Percentiles rank a stretch among this genome's conserved stretches.
These are phyloP conservation scores for Dothistroma pini DNA, from an alignment of 2,329 filamentous ascomycete genomes.

Conservation along the genomic window DNA sequence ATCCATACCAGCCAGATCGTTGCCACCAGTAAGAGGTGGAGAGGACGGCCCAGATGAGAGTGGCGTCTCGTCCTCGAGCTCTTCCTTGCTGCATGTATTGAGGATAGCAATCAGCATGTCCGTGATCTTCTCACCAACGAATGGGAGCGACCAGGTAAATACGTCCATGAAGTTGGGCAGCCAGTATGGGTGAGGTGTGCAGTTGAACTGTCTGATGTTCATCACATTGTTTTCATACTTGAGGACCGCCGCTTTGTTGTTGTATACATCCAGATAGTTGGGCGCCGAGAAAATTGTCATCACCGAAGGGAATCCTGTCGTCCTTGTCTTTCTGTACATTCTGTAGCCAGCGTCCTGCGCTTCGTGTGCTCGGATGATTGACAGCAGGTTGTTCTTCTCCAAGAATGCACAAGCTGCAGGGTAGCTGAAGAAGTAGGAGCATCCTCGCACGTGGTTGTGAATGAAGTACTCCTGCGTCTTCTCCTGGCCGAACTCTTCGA, in stretches of 20 bases:
- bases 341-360: constrained; percentile 97
- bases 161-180: constrained; percentile 99
- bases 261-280: constrained; percentile 98
- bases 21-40: constrained; percentile 57
- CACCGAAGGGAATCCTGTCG: constrained; percentile 96
- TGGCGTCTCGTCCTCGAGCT: constrained; percentile 84
- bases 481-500: constrained; percentile 98
- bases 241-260: constrained; percentile 98
- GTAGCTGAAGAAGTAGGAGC: constrained; percentile 99
- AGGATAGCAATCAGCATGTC: constrained; percentile 99
- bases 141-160: constrained; percentile 99
- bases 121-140: constrained; percentile 97
- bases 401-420: constrained; percentile 94
- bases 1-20: constrained; percentile 51
- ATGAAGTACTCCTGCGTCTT: constrained; percentile 97
- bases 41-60: constrained; percentile 69
- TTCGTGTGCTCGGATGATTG: constrained; percentile 95
- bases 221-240: constrained; percentile 99
- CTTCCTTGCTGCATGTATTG: constrained; percentile 97
- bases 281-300: constrained; percentile 99
- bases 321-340: constrained; percentile 98
- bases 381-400: constrained; percentile 98
- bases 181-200: constrained; percentile 99
- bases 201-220: constrained; percentile 99
- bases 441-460: constrained; percentile 97